phyloP scores from a whole-genome alignment of 2,329 filamentous ascomycete species.

The Plenodomus biglobosus region DNA sequence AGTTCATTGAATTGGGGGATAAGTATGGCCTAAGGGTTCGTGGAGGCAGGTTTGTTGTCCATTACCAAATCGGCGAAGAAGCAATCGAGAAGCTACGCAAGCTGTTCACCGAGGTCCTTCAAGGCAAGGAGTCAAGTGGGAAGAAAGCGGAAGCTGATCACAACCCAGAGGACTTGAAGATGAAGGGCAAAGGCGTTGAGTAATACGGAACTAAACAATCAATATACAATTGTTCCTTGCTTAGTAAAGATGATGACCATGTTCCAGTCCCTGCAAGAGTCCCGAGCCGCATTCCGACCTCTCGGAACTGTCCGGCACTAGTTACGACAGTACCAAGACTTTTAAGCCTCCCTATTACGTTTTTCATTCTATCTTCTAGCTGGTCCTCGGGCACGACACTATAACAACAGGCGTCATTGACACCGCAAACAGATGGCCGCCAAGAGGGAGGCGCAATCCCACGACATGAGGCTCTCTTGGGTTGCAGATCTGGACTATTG shows the following conservation, averaged over 20 bases:
- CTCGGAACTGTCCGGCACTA: background rate
- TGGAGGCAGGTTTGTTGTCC: slow-evolving; percentile 65
- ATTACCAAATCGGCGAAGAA: slow-evolving; percentile 72
- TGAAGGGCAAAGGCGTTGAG: slow-evolving; percentile 35
- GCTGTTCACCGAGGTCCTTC: slow-evolving; percentile 28
- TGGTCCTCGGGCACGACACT: slow-evolving; percentile 1
- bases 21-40: slow-evolving; percentile 60
- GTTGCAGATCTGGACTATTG: slow-evolving; percentile 4
- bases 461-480: slow-evolving; percentile 15
- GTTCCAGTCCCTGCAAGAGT: slow-evolving; percentile 10
- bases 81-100: slow-evolving; percentile 53
- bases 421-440: slow-evolving; percentile 8
- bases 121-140: slow-evolving; percentile 19
- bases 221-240: background rate
- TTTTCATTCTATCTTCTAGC: slow-evolving; percentile 6
- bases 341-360: slow-evolving; percentile 25
- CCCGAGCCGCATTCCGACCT: background rate
- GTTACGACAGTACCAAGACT: background rate
- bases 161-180: slow-evolving; percentile 28
- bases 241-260: background rate
- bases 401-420: slow-evolving; percentile 20
- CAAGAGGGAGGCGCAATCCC: slow-evolving; percentile 15
- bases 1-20: slow-evolving; percentile 58
- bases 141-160: slow-evolving; percentile 26
- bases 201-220: slow-evolving; percentile 14